Conservation (phyloP, 805 yeast species). For the Saccharomycopsis sp. region DNA sequence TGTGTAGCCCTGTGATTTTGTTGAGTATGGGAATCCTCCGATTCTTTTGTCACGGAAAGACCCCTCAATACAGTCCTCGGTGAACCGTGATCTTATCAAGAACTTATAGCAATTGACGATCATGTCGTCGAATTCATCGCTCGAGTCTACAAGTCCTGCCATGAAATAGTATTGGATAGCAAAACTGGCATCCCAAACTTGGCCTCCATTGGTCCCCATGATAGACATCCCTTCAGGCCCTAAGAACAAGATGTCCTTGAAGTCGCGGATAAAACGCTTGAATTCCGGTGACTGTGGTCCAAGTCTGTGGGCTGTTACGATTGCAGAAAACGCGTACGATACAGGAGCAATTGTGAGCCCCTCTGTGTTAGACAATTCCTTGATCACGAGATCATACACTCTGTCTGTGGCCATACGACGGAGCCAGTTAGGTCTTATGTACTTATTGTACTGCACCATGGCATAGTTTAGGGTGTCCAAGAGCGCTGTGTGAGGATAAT, state of each 20-base stretch:
- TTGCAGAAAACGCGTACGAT: constrained; percentile 73
- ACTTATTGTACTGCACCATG: constrained; percentile 60
- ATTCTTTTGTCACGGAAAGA: constrained; percentile 74
- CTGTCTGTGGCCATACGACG: constrained; percentile 42
- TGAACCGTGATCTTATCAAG: constrained; percentile 77
- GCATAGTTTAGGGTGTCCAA: constrained; percentile 56
- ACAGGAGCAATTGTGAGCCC: constrained; percentile 90
- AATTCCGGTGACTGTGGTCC: constrained; percentile 64
- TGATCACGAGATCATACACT: constrained; percentile 58
- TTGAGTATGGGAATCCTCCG: constrained; percentile 96
- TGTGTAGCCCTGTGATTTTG: constrained; percentile 92
- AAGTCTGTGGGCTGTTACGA: constrained; percentile 54
- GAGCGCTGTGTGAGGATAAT: constrained; percentile 80
- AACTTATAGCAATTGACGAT: constrained; percentile 65
- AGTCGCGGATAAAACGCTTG: constrained; percentile 45
- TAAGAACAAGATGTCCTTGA: constrained; percentile 72
- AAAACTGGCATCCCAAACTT: constrained; percentile 95
- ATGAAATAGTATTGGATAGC: constrained; percentile 74
- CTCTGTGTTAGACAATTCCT: constrained; percentile 74
- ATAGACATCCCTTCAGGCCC: constrained; percentile 89
- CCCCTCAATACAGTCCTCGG: constrained; percentile 67
- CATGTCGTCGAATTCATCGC: constrained; percentile 53
- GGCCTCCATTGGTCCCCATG: constrained; percentile 97
- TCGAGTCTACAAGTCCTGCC: constrained; percentile 69
- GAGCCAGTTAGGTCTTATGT: constrained; percentile 73